Evolutionary conservation across 2,329 filamentous ascomycete genomes (phyloP), one percentile per base, ranked within the genome.

Genomic region (Capronia coronata): DNA sequence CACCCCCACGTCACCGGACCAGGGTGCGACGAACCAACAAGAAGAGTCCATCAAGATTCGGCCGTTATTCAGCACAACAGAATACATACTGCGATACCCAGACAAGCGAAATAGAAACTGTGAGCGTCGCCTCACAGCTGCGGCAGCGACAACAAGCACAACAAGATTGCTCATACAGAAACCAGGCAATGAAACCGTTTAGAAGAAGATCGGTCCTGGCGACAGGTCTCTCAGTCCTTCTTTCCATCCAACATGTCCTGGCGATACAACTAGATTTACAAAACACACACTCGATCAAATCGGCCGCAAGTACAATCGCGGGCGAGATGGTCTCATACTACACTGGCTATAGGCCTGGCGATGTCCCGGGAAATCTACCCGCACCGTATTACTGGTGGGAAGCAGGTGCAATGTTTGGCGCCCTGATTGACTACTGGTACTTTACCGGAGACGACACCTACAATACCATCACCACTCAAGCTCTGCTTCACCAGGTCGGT

Each of bases 341-440:
- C 57, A 61, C 59, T n/a, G 71, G 69, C 21, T 71, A 74, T 46
- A 60, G 68, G 23, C 68, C 72, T 7, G 74, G 73, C 25, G 71
- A 76, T 52, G 68, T 71, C 16, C 72, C 75, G 1, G 75, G 75
- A 32, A 72, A 75, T 52, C 54, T 79, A 44, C 69, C 74, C 19
- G 59, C 66, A 13, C 77, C 77, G 14, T 76, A 77, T 58, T 77
- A 75, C 63, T 79, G 75, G 75, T 89, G 82, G 86, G 84, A 86
- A 68, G 83, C 75, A 9, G 86, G 86, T 45, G 84, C 84, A 49
- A 80, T 90, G 72, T 79, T 78, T 61, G 77, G 76, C 51, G 74
- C 83, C 2, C 71, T 93, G 55, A 74, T 94, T 46, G 86, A 93
- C 61, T 93, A 93, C 65, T 94, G 86, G 86, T 86, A 83, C 63